Evolutionary conservation across 352 stramenopile species (phyloP), one percentile per base, ranked within the genome.

Genomic region (Hyaloperonospora arabidopsidis): DNA sequence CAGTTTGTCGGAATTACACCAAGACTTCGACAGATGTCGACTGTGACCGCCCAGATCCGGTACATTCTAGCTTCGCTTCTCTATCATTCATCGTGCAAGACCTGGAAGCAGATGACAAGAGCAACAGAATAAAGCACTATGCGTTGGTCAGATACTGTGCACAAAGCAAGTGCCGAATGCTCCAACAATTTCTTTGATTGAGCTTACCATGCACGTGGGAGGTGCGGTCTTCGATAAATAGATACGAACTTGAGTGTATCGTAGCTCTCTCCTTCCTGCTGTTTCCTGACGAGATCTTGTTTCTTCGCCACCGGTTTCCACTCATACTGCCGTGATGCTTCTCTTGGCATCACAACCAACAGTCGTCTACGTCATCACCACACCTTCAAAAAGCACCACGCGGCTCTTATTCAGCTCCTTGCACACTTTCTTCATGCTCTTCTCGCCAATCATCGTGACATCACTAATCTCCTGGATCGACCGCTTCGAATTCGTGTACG

Each of bases 331-430:
- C 45, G 38, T 21, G 39, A 57, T 35, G 34, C 48, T 40, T 56
- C 54, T 63, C 36, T 62, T 63, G 43, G 38, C 46, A 25, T 50
- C 40, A 43, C 39, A 13, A 46, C 44, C 23, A 54, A 45, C 44
- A 43, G 35, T 54, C 45, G 36, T 69, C 66, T 76, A 84, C 35
- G 66, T 77, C 54, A 78, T 73, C 52, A 84, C 48, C 45, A 89
- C 74, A 47, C 79, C 79, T 65, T 86, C 80, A 58, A 90, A 90
- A 4, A 90, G 65, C 53, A 83, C 66, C 21, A 88, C 59, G 36
- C 79, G 79, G 43, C 79, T 91, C 73, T 91, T 87, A 70, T 89
- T 88, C 15, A 91, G 65, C 57, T 89, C 78, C 73, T 91, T 91
- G 76, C 78, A 89, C 45, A 91, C 81, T 44, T 76, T 64, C 61